phyloP scores from a whole-genome alignment of 352 stramenopile species.

The Peronosclerospora sorghi region DNA sequence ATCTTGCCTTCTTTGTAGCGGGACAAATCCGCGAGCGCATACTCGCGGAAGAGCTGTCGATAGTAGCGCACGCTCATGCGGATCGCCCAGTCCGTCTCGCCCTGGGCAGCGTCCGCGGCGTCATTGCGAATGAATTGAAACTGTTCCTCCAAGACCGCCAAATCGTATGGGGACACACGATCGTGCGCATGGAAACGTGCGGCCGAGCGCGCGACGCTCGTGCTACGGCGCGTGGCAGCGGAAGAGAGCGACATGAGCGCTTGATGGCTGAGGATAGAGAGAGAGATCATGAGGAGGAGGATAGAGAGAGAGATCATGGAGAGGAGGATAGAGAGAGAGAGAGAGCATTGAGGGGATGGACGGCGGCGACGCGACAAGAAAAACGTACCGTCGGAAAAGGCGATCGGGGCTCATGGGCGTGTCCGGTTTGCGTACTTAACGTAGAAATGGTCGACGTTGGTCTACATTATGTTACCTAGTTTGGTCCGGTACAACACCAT shows the following conservation, averaged over 20 bases:
- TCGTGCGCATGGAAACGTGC: constrained; percentile 8
- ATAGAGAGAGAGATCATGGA: not conserved
- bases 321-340: constrained; percentile 3
- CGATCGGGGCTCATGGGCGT: not conserved
- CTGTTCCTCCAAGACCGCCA: constrained; percentile 32
- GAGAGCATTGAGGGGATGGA: not conserved
- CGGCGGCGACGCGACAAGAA: not conserved
- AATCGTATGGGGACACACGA: constrained; percentile 18
- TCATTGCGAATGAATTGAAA: constrained; percentile 79
- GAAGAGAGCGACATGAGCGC: constrained; percentile 42
- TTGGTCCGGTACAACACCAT: too few species aligned
- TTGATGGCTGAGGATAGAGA: constrained; percentile 26
- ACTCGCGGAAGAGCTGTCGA: constrained; percentile 71
- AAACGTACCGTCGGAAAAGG: constrained; percentile 9
- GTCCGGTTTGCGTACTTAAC: too few species aligned
- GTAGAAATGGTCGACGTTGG: too few species aligned
- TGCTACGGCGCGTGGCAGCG: constrained; percentile 6
- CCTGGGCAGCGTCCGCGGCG: constrained; percentile 34
- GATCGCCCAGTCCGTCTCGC: constrained; percentile 52
- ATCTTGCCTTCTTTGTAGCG: constrained; percentile 51
- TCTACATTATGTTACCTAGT: too few species aligned
- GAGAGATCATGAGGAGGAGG: constrained; percentile 1
- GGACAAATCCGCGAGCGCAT: constrained; percentile 64
- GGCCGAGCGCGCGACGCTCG: constrained; percentile 3
- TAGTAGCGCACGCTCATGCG: constrained; percentile 83